phyloP scores from a whole-genome alignment of 1,284 basidiomycete species.

The Ceratobasidium sp. region DNA sequence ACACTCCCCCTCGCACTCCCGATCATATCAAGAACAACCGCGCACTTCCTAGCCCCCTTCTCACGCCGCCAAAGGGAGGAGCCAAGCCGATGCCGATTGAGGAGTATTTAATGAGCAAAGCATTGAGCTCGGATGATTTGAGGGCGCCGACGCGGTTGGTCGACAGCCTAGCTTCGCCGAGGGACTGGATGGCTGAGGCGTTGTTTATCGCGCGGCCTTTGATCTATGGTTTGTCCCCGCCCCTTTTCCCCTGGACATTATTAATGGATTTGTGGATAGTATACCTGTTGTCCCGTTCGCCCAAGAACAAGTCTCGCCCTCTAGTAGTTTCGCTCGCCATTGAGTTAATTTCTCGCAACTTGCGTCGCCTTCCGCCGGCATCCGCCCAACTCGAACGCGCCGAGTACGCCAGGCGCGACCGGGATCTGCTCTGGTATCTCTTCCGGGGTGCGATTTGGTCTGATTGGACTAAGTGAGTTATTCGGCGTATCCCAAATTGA shows the following conservation, averaged over 20 bases:
- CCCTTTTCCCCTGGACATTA: not conserved
- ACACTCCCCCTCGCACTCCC: constrained; percentile 69
- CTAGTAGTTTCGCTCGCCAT: constrained; percentile 70
- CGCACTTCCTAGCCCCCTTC: constrained; percentile 64
- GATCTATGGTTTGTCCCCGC: constrained; percentile 71
- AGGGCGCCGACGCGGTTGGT: constrained; percentile 78
- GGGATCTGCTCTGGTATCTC: constrained; percentile 87
- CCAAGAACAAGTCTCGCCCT: constrained; percentile 53
- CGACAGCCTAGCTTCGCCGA: constrained; percentile 68
- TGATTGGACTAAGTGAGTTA: constrained; percentile 78
- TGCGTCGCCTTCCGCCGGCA: constrained; percentile 71
- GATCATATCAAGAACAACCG: constrained; percentile 84
- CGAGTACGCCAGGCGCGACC: constrained; percentile 86
- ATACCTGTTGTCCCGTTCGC: constrained; percentile 48
- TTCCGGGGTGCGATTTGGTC: constrained; percentile 92
- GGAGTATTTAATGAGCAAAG: constrained; percentile 83
- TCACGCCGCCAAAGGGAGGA: constrained; percentile 63
- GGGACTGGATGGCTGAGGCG: constrained; percentile 78
- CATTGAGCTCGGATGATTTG: constrained; percentile 71
- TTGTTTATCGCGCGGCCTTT: constrained; percentile 77
- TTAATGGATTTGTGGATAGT: constrained; percentile 54
- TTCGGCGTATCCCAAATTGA: not conserved
- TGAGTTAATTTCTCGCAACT: constrained; percentile 74
- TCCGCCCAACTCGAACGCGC: constrained; percentile 74
- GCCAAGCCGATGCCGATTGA: constrained; percentile 64